Base-by-base conservation (phyloP, 75 land plant genomes). In the Pinus tabuliformis region DNA sequence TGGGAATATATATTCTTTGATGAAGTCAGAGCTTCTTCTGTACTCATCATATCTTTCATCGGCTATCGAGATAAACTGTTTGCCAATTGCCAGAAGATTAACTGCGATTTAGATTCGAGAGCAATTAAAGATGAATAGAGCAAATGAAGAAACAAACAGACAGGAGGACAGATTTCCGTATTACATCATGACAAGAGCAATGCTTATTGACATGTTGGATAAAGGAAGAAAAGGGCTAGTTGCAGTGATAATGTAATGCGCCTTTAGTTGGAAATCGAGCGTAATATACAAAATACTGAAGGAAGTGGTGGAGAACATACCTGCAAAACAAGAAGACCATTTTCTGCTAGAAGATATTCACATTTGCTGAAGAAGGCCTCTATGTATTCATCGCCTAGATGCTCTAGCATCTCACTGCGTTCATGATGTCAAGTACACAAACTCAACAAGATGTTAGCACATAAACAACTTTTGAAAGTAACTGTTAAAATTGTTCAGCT, bases 1-100 rank as follows among this genome's bases (percentile, higher is more conserved):
- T 52, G 99, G 99, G 57, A 96, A 96, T 13, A 96, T 96, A 26
- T 91, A 93, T 77, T 96, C 98, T 76, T 89, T 96, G 22, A 96
- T 88, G 70, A 96, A 96, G 57, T 89, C 99, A 33, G 99, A 89
- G 76, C 99, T 93, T 36, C 78, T 86, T 18, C 96, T 80, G 70
- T 91, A 91, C 21, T 83, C 92, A 62, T 96, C 89, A 63, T 91
- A 96, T 52, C 94, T 72, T 64, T 89, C 87, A 61, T 96, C 99
- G 26, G 92, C 96, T 17, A 91, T 88, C 20, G 96, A 83, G 39
- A 89, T 91, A 75, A 96, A 95, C 96, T 95, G 77, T 22, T 6
- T 14, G 49, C n/a, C 61, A 59, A 6, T 18, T 18, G n/a, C 61
- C 61, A 59, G n/a, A 22, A 49, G 58, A 56, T 73, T 26, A 73